Percentiles rank a stretch among this genome's conserved stretches.
Evolutionary conservation across 345 rosid species (phyloP).

Genomic region (Lenwebbia sp.): DNA sequence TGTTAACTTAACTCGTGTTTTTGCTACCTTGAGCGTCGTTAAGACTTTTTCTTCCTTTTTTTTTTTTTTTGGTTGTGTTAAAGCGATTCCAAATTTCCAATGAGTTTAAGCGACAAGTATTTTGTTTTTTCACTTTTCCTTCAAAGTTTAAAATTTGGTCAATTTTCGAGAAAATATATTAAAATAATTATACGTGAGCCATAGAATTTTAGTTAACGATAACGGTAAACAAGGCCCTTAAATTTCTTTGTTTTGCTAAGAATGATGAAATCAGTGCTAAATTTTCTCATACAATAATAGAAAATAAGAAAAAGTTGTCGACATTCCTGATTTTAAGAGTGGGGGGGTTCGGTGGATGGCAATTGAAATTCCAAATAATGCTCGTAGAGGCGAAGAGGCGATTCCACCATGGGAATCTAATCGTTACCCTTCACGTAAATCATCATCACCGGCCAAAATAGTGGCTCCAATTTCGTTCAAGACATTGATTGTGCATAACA

Average conservation of each 20-base stretch:
- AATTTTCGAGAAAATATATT: too few species aligned
- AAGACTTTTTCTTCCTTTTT: neutral
- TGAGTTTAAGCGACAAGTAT: neutral
- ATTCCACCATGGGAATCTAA: neutral
- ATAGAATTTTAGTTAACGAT: neutral
- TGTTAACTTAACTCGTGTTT: neutral
- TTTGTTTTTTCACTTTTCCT: too few species aligned
- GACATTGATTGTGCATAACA: neutral
- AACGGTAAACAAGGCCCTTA: neutral
- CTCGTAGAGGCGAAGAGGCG: neutral
- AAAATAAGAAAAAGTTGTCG: neutral
- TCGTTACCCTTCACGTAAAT: too few species aligned
- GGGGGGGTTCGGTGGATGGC: neutral
- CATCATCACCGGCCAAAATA: neutral
- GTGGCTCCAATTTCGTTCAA: neutral
- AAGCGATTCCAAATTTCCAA: neutral
- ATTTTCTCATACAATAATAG: neutral
- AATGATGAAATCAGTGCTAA: neutral
- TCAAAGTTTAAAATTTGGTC: too few species aligned
- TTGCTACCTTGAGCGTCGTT: neutral
- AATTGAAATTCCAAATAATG: neutral
- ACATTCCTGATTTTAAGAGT: neutral
- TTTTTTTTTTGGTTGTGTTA: neutral
- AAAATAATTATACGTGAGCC: neutral
- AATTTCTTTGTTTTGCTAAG: neutral